phyloP scores from a whole-genome alignment of 495 filamentous ascomycete genomes.

The Apiosordaria backusii region DNA sequence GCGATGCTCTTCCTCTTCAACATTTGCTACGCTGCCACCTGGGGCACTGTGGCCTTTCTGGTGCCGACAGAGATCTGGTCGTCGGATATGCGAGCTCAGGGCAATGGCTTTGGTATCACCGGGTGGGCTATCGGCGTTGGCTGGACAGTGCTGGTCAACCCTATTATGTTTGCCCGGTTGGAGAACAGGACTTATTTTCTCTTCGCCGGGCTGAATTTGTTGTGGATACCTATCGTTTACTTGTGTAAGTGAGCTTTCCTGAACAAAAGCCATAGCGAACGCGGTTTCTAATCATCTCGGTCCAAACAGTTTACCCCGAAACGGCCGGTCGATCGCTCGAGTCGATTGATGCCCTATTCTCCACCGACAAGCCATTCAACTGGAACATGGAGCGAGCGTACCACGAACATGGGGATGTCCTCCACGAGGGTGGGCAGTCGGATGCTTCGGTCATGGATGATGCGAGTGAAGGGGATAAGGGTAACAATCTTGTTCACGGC shows the following conservation, averaged over 20 bases:
- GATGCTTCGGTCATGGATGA: conserved; percentile 13
- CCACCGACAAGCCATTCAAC: conserved; percentile 18
- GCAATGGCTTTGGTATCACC: too few relatives aligned
- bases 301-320: conserved; percentile 58
- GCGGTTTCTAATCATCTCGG: conserved; percentile 12
- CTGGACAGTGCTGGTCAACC: too few relatives aligned
- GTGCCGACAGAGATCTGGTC: conserved; percentile 22
- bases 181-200: too few relatives aligned
- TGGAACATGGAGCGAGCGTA: conserved; percentile 22
- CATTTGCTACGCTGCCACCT: conserved; percentile 20
- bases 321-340: conserved; percentile 68
- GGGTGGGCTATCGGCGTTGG: too few relatives aligned
- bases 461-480: conserved; percentile 13
- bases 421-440: conserved; percentile 8
- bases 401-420: conserved; percentile 14
- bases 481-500: conserved; percentile 11
- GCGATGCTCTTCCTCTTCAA: conserved; percentile 22
- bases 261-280: neutral
- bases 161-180: too few relatives aligned
- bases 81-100: conserved; percentile 18
- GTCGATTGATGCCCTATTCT: conserved; percentile 68
- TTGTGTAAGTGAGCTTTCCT: conserved; percentile 16
- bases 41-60: conserved; percentile 21
- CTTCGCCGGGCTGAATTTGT: too few relatives aligned
- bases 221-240: too few relatives aligned